A percentile compares a stretch with the other conserved stretches of the same genome.
phyloP scores from a whole-genome alignment of 306 rosid genomes.

The Arachis stenosperma region DNA sequence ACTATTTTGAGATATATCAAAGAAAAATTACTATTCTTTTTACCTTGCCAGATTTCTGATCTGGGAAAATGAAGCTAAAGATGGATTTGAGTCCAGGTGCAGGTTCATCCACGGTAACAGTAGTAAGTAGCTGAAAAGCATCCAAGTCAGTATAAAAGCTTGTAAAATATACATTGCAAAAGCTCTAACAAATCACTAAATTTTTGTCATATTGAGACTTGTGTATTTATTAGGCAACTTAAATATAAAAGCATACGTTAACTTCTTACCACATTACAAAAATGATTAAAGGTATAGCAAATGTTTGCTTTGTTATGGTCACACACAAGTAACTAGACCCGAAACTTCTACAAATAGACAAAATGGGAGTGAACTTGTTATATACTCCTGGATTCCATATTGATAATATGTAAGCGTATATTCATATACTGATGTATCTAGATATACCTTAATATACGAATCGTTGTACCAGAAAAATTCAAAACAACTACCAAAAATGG shows the following conservation, averaged over 20 bases:
- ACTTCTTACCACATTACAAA: not conserved
- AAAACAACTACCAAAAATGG: no score
- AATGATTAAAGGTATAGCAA: not conserved
- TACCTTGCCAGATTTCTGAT: constrained; percentile 95
- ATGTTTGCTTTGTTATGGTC: not conserved
- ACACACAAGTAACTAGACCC: not conserved
- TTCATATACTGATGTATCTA: no score
- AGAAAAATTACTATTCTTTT: constrained; percentile 8
- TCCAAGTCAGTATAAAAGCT: constrained; percentile 23
- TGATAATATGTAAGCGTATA: no score
- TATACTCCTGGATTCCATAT: no score
- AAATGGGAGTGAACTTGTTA: not conserved
- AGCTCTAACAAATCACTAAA: not conserved
- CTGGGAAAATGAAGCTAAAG: constrained; percentile 81
- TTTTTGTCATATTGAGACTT: not conserved
- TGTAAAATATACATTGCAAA: constrained; percentile 2
- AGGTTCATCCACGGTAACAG: constrained; percentile 86
- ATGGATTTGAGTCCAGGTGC: constrained; percentile 93
- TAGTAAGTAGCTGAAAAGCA: constrained; percentile 68
- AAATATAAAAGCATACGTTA: not conserved
- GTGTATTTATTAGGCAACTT: constrained; percentile 13
- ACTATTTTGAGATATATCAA: not conserved
- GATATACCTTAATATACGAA: no score
- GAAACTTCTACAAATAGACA: not conserved
- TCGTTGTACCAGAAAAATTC: no score